These are phyloP conservation scores for Geranomyces michiganensis DNA, from an alignment of 192 early-diverging fungal species.

Conservation along the genomic window DNA sequence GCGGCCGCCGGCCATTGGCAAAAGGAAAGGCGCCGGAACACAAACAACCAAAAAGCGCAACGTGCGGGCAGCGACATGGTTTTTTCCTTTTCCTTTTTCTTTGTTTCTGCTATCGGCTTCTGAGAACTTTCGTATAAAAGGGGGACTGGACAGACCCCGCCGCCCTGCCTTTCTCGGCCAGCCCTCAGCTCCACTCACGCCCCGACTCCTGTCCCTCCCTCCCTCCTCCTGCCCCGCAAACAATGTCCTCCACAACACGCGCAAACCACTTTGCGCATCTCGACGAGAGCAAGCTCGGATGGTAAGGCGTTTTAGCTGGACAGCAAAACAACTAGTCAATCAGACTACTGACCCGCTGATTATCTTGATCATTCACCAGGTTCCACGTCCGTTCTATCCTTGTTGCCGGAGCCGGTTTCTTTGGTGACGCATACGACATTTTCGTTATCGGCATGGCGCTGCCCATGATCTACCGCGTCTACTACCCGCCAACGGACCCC, in stretches of 20 bases:
- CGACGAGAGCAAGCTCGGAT: conserved; percentile 49
- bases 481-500: conserved; percentile 36
- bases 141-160: no score
- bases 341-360: background rate
- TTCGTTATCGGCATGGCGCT: conserved; percentile 90
- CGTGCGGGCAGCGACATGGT: no score
- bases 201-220: no score
- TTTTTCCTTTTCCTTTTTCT: no score
- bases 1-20: no score
- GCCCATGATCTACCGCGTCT: conserved; percentile 71
- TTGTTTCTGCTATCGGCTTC: no score
- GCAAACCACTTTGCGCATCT: conserved; percentile 42
- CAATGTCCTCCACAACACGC: conserved; percentile 4
- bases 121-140: no score
- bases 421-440: conserved; percentile 95
- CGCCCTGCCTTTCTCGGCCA: background rate
- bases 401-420: conserved; percentile 71
- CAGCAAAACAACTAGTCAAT: no score
- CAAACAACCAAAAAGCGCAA: no score
- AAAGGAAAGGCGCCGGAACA: no score
- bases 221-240: background rate
- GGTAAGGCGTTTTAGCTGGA: conserved; percentile 17
- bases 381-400: conserved; percentile 53
- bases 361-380: background rate
- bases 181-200: background rate